Evolutionary conservation across 768 basidiomycete species (phyloP).

Genomic region (Russula foetens): DNA sequence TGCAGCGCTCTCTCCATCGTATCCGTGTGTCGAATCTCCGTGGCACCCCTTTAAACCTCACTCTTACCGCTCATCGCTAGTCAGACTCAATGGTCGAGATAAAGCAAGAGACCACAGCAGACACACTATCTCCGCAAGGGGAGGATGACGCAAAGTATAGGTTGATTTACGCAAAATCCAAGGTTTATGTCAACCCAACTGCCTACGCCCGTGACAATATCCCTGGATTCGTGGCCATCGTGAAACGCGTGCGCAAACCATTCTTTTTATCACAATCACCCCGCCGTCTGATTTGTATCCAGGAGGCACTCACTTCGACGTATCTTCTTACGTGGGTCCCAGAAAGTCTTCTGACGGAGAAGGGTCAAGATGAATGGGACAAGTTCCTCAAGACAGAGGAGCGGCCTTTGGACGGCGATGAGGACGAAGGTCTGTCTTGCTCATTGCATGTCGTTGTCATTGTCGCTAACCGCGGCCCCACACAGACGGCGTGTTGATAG

Average conservation of each 20-base stretch:
- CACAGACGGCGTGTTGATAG: constrained; percentile 76
- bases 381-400: constrained; percentile 86
- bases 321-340: constrained; percentile 93
- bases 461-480: background rate
- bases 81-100: constrained; percentile 72
- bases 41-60: background rate
- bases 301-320: constrained; percentile 70
- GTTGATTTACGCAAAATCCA: constrained; percentile 84
- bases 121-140: constrained; percentile 14
- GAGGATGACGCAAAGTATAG: constrained; percentile 59
- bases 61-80: constrained; percentile 21
- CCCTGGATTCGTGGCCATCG: constrained; percentile 85
- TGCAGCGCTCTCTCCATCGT: background rate
- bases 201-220: constrained; percentile 89
- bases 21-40: constrained; percentile 7
- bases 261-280: constrained; percentile 15
- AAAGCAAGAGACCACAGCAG: constrained; percentile 31
- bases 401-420: constrained; percentile 46
- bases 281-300: background rate
- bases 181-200: constrained; percentile 94
- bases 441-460: background rate
- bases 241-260: constrained; percentile 61
- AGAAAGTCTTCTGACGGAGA: constrained; percentile 73
- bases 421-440: constrained; percentile 56
- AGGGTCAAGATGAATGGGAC: constrained; percentile 77